phyloP scores from a whole-genome alignment of 257 asterid species.

The Striga asiatica region DNA sequence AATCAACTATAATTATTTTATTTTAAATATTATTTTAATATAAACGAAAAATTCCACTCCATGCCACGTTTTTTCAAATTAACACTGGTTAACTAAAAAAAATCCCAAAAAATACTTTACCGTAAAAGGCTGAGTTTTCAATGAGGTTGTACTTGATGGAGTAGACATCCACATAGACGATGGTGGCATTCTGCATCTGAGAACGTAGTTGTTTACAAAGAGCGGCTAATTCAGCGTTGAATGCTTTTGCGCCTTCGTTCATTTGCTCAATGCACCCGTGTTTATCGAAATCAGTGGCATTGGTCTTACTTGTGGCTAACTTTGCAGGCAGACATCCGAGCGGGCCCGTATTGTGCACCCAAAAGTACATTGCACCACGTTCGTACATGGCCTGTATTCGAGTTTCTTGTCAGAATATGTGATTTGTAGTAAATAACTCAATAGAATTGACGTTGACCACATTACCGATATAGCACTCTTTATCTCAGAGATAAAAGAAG shows the following conservation, averaged over 20 bases:
- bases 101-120: slow-evolving; percentile 13
- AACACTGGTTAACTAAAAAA: not conserved
- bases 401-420: no score
- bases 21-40: no score
- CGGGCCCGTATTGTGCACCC: slow-evolving; percentile 50
- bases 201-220: slow-evolving; percentile 17
- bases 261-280: slow-evolving; percentile 28
- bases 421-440: no score
- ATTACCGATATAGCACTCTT: slow-evolving; percentile 29
- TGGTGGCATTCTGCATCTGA: slow-evolving; percentile 17
- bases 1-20: no score
- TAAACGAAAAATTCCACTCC: no score
- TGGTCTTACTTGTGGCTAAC: slow-evolving; percentile 16
- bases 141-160: slow-evolving; percentile 37
- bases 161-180: slow-evolving; percentile 37
- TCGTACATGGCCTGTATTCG: slow-evolving; percentile 18
- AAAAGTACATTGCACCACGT: slow-evolving; percentile 30
- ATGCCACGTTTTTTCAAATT: not conserved
- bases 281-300: slow-evolving; percentile 19
- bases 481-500: slow-evolving; percentile 30
- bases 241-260: slow-evolving; percentile 28
- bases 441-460: not conserved
- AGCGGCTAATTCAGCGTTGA: slow-evolving; percentile 19
- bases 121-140: slow-evolving; percentile 23
- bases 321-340: slow-evolving; percentile 38